A percentile compares a stretch with the other conserved stretches of the same genome.
Evolutionary conservation across 768 basidiomycete genomes (phyloP).

Genomic region (Suillus cothurnatus): DNA sequence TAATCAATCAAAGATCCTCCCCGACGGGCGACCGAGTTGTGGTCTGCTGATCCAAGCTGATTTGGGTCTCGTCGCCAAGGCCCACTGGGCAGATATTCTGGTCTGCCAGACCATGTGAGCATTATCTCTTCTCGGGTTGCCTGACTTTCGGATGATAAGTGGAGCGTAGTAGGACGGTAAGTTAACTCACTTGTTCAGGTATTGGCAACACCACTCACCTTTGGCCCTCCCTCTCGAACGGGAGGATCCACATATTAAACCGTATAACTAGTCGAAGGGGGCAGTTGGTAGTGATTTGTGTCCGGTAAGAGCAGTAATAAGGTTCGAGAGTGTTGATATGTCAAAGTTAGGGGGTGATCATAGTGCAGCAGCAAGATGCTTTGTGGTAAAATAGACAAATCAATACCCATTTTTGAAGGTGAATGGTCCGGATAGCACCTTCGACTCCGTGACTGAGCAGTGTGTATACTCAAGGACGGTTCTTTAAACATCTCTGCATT

Average conservation of each 20-base stretch:
- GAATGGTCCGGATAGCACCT: background rate
- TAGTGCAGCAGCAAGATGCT: background rate
- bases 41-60: background rate
- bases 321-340: background rate
- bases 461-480: no score
- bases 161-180: background rate
- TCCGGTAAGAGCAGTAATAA: background rate
- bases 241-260: background rate
- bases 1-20: background rate
- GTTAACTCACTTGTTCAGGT: background rate
- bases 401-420: background rate
- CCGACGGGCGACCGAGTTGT: background rate
- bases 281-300: background rate
- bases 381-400: background rate
- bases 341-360: background rate
- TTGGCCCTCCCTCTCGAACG: background rate
- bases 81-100: background rate
- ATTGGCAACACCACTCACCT: background rate
- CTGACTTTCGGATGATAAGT: background rate
- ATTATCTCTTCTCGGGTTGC: background rate
- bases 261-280: background rate
- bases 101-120: background rate
- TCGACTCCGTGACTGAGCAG: no score
- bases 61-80: background rate
- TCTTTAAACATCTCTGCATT: no score